Percentiles rank a stretch among this genome's conserved stretches.
Conservation (phyloP, 208 protist genomes). For the Crithidia brevicula region DNA sequence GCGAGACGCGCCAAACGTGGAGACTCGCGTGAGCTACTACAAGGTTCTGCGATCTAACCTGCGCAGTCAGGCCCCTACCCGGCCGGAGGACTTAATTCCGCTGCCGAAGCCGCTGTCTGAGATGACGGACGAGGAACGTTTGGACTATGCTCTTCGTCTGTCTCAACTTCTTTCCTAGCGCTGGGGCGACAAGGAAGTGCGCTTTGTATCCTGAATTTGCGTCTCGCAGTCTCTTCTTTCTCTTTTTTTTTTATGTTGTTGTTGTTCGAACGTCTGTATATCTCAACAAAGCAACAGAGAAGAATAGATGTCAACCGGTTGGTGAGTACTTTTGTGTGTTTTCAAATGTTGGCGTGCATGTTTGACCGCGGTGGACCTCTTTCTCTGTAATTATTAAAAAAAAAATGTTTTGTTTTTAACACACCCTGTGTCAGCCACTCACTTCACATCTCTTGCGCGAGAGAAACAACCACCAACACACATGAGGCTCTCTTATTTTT, state of each 20-base stretch:
- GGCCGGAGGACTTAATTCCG: constrained; percentile 54
- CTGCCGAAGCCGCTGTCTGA: constrained; percentile 65
- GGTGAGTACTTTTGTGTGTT: too few species aligned
- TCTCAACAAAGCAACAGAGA: not conserved
- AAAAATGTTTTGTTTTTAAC: too few species aligned
- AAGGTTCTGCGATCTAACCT: constrained; percentile 49
- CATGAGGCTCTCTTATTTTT: too few species aligned
- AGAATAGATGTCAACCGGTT: too few species aligned
- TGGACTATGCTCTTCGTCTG: constrained; percentile 70
- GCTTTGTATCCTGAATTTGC: not conserved
- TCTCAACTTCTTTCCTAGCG: constrained; percentile 52
- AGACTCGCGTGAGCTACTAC: constrained; percentile 50
- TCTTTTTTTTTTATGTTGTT: not conserved
- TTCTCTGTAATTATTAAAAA: too few species aligned
- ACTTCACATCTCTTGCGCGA: too few species aligned
- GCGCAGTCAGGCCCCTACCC: constrained; percentile 38
- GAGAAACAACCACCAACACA: too few species aligned
- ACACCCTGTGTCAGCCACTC: too few species aligned
- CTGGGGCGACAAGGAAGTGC: too few species aligned
- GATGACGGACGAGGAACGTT: constrained; percentile 75
- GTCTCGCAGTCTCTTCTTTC: not conserved
- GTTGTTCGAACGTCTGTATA: not conserved
- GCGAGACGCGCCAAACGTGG: not conserved
- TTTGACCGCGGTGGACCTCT: too few species aligned
- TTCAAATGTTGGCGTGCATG: too few species aligned